Evolutionary conservation across 176 grass and related monocot species (phyloP), one percentile per base, ranked within the genome.

Genomic region (Musa itinerans): DNA sequence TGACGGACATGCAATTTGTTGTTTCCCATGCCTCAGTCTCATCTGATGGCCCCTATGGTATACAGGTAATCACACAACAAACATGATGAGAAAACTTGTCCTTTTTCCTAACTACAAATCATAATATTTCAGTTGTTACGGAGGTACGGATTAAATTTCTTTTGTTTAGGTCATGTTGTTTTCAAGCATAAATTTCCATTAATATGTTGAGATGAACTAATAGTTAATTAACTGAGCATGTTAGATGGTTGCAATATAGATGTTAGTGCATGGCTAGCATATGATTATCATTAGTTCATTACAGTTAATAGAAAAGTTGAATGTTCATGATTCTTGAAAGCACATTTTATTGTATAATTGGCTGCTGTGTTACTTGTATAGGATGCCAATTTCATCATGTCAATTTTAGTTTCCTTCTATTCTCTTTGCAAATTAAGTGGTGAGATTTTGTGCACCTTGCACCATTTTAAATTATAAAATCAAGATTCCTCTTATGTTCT

Each of bases 1-100:
- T 99, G 64, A 99, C 90, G n/a, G 90, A 99, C 77, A 86, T 99
- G 95, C 81, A 94, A 43, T 99, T 87, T 65, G 90, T 91, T 21
- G 95, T 99, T 24, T 99, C 89, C 81, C 95, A 99, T 55, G 95
- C 95, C 9, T 86, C 90, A 5, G 85, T 99, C 50, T 77, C 90
- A 1, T 99, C 95, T n/a, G 86, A 94, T 2, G 90, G 81, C 27
- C 34, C 54, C 73, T 92, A 87, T 50, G 90, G 83, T 73, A 10
- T 99, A 13, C 90, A 99, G 93, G 93, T 96, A 72, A 9, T 10
- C 48, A 24, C 3, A 77, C 4, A 4, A 48, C 13, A n/a, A 68
- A 6, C 13, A 68, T 29, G 8, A 14, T 48, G 65, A 34, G 25
- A 34, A 16, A 68, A 4, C 26, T 9, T 61, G 57, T 61, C n/a